Evolutionary conservation across 495 filamentous ascomycete species (phyloP), one percentile per base, ranked within the genome.

Genomic region (Penicillium psychrofluorescens): DNA sequence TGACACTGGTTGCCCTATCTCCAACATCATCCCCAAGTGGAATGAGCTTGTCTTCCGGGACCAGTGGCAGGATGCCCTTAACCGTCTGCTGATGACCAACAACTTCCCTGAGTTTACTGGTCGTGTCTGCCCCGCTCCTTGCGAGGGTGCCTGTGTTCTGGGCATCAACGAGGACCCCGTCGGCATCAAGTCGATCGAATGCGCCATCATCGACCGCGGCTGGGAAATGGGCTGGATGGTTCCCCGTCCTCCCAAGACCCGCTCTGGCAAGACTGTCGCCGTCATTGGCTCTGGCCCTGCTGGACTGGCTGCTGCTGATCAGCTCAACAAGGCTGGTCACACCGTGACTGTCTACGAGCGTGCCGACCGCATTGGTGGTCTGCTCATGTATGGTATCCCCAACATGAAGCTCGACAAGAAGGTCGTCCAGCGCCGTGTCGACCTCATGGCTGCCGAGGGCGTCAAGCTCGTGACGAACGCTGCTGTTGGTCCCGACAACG

Each of bases 331-430:
- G 60, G 86, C 84, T 52, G 92, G 92, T 31, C 92, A 99, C 66
- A 72, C 47, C 12, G 89, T 97, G 43, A 96, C 88, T 11, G 87
- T 99, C 11, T 97, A 96, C 64, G 92, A 99, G 76, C 88, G 92
- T 34, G 80, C 92, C 49, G 92, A 99, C 63, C 88, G 92, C 48
- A 71, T 85, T 46, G 92, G 92, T 65, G 92, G 92, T 58, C 73
- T 99, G 48, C 83, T 99, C 55, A 99, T 99, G 92, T 84, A 99
- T 61, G 92, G 92, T 52, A 99, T 99, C 48, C 92, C 92, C 38
- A 99, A 99, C 77, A 99, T 99, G 92, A 99, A 99, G 76, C 83
- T 99, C 28, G 92, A 99, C 77, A 99, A 99, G 78, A 88, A 87
- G 59, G 78, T 99, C 44, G 92, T 99, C 39, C 88, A 97, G 75